Conservation (phyloP, 129 eudicot species). For the Chrysanthemum seticuspe region DNA sequence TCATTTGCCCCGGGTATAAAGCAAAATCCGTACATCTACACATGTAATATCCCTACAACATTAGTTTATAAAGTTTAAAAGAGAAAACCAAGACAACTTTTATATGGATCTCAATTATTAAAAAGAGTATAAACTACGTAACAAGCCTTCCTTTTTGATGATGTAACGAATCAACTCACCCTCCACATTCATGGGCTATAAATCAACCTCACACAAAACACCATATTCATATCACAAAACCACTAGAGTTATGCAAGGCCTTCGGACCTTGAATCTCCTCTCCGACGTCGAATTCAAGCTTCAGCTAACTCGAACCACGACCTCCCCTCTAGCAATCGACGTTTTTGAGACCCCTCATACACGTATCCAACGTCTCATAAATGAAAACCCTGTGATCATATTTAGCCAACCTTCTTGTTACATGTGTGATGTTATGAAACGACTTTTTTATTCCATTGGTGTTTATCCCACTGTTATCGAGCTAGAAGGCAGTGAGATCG, state of each 20-base stretch:
- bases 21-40: too few species aligned
- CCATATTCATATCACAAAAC: neutral
- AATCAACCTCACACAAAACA: conserved; percentile 1
- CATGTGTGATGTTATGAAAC: conserved; percentile 87
- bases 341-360: conserved; percentile 50
- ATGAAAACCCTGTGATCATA: conserved; percentile 68
- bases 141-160: conserved; percentile 6
- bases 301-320: conserved; percentile 56
- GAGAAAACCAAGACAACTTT: too few species aligned
- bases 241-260: conserved; percentile 39
- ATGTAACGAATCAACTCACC: conserved; percentile 9
- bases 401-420: conserved; percentile 65
- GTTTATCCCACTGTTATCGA: conserved; percentile 81
- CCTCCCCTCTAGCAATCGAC: conserved; percentile 58
- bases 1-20: too few species aligned
- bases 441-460: conserved; percentile 55
- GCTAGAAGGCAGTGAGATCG: conserved; percentile 64
- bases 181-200: conserved; percentile 17
- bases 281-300: conserved; percentile 53
- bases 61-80: too few species aligned
- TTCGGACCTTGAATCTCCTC: conserved; percentile 26
- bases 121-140: conserved; percentile 29
- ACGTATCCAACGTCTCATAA: conserved; percentile 62
- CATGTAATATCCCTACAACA: too few species aligned
- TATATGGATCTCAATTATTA: neutral